Evolutionary conservation across 83 land plant species (phyloP).

Genomic region (Picea mariana): DNA sequence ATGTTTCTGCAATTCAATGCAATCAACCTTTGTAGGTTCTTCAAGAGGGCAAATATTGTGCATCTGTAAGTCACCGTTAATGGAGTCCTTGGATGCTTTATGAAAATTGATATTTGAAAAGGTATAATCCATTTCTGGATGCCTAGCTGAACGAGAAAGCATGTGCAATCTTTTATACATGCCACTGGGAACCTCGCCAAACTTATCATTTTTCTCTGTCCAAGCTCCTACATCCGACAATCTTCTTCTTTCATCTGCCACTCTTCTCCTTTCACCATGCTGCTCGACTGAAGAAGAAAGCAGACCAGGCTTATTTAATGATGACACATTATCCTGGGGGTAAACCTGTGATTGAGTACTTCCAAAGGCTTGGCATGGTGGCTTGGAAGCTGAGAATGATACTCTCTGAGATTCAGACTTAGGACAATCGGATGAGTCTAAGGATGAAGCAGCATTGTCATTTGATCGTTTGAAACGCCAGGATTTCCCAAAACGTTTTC

Average conservation of each 20-base stretch:
- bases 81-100: conserved; percentile 1
- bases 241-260: conserved; percentile 12
- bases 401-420: conserved; percentile 2
- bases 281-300: conserved; percentile 7
- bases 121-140: conserved; percentile 15
- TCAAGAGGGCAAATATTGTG: neutral
- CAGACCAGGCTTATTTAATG: conserved; percentile 12
- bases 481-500: conserved; percentile 14
- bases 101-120: neutral
- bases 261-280: conserved; percentile 10
- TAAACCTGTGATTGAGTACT: conserved; percentile 18
- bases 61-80: neutral
- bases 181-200: conserved; percentile 10
- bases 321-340: conserved; percentile 10
- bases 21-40: neutral
- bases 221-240: conserved; percentile 8
- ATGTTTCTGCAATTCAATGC: neutral
- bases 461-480: conserved; percentile 5
- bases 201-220: conserved; percentile 9
- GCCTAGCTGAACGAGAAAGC: conserved; percentile 15
- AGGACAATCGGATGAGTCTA: neutral
- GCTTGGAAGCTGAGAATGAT: conserved; percentile 11
- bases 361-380: conserved; percentile 15
- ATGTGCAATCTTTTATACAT: conserved; percentile 10
- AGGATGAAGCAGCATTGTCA: conserved; percentile 10